Evolutionary conservation across 2,329 filamentous ascomycete species (phyloP), one percentile per base, ranked within the genome.

Genomic region (Corinectria fuckeliana): DNA sequence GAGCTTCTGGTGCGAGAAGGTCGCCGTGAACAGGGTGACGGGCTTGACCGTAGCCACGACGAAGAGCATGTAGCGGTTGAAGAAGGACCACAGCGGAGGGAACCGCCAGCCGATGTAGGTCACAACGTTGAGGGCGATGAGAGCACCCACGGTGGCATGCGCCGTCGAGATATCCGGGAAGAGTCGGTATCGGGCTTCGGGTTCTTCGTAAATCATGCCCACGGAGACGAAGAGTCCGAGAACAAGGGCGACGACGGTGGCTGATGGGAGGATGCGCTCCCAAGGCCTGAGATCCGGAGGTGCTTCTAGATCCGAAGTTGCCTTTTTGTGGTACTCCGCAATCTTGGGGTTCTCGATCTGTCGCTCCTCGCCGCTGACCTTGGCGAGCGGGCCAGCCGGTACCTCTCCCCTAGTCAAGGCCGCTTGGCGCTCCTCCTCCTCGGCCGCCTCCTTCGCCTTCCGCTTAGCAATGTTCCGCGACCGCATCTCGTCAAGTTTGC

Each of bases 41-140:
- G 89, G 82, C 62, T 82, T 82, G 8, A 91, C 89, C 50, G 87
- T 87, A 6, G 86, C 89, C 6, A 89, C 82, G 8, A 88, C 78
- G 32, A 88, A 74, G 38, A 90, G 78, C 76, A 91, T 87, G 77
- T 89, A 89, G 62, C 81, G 85, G 76, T 92, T 93, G 65, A 92
- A 76, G 14, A 86, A 50, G 11, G 77, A 75, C 88, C 89, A 94
- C 26, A 87, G 68, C 1, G 86, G 85, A 45, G 90, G 89, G 10
- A 87, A 65, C 65, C 82, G 83, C 88, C 90, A 92, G 25, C 81
- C 76, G 21, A 81, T 56, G 64, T 82, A 88, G 10, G 89, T 77
- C 36, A 80, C 63, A 6, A 82, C 57, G 72, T 93, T 92, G 48
- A 82, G 58, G n/a, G 76, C 79, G 42, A 92, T 80, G 39, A 94